A percentile compares a stretch with the other conserved stretches of the same genome.
phyloP scores from a whole-genome alignment of 2,329 filamentous ascomycete species.

The Stagonosporopsis rhizophila region DNA sequence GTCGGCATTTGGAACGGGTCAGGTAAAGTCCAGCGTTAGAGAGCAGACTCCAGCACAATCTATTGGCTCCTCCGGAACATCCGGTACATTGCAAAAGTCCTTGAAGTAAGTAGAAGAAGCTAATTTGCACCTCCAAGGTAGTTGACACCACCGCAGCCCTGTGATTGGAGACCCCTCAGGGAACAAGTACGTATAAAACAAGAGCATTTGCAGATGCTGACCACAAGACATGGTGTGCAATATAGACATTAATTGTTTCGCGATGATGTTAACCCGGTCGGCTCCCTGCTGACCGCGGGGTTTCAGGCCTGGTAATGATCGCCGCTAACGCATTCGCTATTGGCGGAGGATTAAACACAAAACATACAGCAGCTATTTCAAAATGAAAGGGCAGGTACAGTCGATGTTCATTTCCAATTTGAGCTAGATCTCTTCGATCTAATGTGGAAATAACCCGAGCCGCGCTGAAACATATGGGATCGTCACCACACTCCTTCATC shows the following conservation, averaged over 20 bases:
- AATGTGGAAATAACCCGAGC: not conserved
- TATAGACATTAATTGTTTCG: constrained; percentile 1
- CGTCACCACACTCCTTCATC: not conserved
- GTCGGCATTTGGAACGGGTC: too few relatives aligned
- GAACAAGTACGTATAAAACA: not conserved
- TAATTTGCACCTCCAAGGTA: too few relatives aligned
- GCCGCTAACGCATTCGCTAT: not conserved
- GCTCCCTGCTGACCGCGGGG: not conserved
- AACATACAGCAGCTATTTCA: constrained; percentile 1
- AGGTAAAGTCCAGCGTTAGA: too few relatives aligned
- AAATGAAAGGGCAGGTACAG: constrained; percentile 5
- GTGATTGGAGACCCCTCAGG: not conserved
- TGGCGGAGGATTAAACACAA: constrained; percentile 14
- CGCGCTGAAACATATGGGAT: not conserved
- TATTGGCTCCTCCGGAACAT: not conserved
- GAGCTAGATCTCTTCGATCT: not conserved
- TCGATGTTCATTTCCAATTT: not conserved
- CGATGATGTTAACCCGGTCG: constrained; percentile 2
- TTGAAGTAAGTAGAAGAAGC: too few relatives aligned
- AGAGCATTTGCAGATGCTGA: not conserved
- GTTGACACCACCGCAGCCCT: too few relatives aligned
- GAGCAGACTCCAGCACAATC: too few relatives aligned
- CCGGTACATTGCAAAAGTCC: not conserved
- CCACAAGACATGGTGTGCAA: not conserved
- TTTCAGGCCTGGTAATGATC: constrained; percentile 15